Percentiles rank a stretch among this genome's conserved stretches.
These are phyloP conservation scores for Monilinia laxa DNA, from an alignment of 2,329 filamentous ascomycete genomes.

Conservation along the genomic window DNA sequence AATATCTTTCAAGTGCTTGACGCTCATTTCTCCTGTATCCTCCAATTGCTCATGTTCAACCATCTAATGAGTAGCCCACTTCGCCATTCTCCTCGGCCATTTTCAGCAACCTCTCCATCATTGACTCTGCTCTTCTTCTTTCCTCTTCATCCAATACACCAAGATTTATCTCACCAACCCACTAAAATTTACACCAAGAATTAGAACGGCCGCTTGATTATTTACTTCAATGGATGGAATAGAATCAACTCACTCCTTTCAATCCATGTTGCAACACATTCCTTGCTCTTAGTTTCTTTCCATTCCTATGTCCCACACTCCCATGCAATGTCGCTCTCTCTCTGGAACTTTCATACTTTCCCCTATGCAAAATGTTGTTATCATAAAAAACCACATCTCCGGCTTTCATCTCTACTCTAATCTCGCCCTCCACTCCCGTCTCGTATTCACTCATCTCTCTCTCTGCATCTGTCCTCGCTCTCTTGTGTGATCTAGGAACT, in stretches of 20 bases:
- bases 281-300: constrained; percentile 57
- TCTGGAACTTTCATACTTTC: constrained; percentile 57
- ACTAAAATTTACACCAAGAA: constrained; percentile 38
- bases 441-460: constrained; percentile 66
- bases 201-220: not conserved
- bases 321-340: constrained; percentile 73
- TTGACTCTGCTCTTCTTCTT: constrained; percentile 56
- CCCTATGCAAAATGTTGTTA: constrained; percentile 81
- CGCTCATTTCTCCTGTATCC: not conserved
- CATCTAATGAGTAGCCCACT: constrained; percentile 63
- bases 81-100: constrained; percentile 60
- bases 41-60: constrained; percentile 39
- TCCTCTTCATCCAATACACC: constrained; percentile 43
- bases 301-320: constrained; percentile 62
- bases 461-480: constrained; percentile 69
- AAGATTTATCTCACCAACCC: constrained; percentile 62
- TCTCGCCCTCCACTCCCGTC: constrained; percentile 58
- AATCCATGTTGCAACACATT: constrained; percentile 77
- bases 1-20: too few relatives aligned
- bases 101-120: constrained; percentile 61
- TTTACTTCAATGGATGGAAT: not conserved
- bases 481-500: constrained; percentile 72
- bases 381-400: constrained; percentile 87
- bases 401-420: constrained; percentile 63
- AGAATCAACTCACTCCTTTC: constrained; percentile 43